phyloP scores from a whole-genome alignment of 2,329 filamentous ascomycete species.

The Calonectria crousiana region DNA sequence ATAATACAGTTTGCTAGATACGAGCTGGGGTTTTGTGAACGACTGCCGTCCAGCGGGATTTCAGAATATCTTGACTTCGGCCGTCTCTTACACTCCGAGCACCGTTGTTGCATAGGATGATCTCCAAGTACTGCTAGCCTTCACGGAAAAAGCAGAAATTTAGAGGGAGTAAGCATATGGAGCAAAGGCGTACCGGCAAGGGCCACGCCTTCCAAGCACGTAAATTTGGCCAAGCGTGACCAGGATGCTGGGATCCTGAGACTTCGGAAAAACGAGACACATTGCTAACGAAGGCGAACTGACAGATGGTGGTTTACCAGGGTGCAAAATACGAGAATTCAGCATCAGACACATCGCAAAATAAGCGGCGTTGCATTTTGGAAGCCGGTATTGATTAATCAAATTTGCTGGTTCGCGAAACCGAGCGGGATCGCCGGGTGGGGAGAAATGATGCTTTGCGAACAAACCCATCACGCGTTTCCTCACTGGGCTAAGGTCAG shows the following conservation, averaged over 20 bases:
- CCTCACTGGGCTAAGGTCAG: neutral
- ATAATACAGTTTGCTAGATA: neutral
- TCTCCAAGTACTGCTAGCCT: neutral
- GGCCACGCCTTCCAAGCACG: neutral
- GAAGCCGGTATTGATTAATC: neutral
- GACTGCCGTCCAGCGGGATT: conserved; percentile 1
- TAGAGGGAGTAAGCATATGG: neutral
- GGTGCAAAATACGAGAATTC: neutral
- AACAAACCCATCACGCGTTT: neutral
- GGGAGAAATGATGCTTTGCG: neutral
- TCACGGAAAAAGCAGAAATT: neutral
- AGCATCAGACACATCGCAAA: neutral
- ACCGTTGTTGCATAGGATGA: neutral
- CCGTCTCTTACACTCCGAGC: neutral
- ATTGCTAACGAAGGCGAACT: neutral
- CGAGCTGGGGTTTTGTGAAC: neutral
- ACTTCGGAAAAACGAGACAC: neutral
- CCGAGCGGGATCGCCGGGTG: neutral
- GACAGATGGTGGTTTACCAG: neutral
- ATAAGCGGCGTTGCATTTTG: neutral
- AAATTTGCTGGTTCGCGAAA: neutral
- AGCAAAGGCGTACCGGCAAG: neutral
- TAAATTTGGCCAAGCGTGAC: neutral
- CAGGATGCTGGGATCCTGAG: neutral
- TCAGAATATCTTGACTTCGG: neutral